Percentiles rank a stretch among this genome's conserved stretches.
Conservation (phyloP, 768 basidiomycete genomes). For the Rhodosporidiobolus odoratus region DNA sequence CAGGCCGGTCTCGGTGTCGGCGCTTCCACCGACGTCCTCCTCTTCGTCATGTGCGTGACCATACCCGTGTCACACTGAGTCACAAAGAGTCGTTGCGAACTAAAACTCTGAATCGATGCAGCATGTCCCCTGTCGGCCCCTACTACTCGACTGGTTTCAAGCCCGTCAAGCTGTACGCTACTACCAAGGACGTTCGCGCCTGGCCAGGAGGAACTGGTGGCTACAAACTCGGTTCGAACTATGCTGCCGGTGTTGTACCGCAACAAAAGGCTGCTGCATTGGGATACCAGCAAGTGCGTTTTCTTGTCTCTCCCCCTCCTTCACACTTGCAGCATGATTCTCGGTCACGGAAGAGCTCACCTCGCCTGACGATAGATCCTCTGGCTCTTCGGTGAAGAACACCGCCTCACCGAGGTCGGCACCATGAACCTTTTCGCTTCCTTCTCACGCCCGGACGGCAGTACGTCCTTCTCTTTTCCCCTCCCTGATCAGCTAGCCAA, state of each 20-base stretch:
- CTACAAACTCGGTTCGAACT: slow-evolving; percentile 57
- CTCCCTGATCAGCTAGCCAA: not conserved
- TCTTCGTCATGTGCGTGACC: slow-evolving; percentile 64
- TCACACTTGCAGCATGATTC: not conserved
- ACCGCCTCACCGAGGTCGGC: slow-evolving; percentile 54
- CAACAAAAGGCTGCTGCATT: slow-evolving; percentile 61
- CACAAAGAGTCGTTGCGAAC: no score
- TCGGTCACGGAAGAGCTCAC: not conserved
- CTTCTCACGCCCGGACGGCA: slow-evolving; percentile 58
- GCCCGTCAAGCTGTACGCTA: slow-evolving; percentile 57
- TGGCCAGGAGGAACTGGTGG: slow-evolving; percentile 62
- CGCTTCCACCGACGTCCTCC: slow-evolving; percentile 70
- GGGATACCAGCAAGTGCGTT: slow-evolving; percentile 55
- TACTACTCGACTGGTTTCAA: slow-evolving; percentile 55
- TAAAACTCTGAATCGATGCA: no score
- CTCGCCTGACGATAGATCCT: slow-evolving; percentile 52
- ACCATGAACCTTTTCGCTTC: slow-evolving; percentile 78
- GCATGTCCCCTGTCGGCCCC: slow-evolving; percentile 58
- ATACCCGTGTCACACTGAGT: no score
- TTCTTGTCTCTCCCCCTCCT: not conserved
- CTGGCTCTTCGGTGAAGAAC: slow-evolving; percentile 65
- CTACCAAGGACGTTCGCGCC: slow-evolving; percentile 69
- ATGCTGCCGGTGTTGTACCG: slow-evolving; percentile 54
- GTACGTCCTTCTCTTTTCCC: slow-evolving; percentile 1
- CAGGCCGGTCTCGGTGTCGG: slow-evolving; percentile 56